Percentiles rank a stretch among this genome's conserved stretches.
Evolutionary conservation across 2,329 filamentous ascomycete species (phyloP).

Genomic region (Graphilbum ipis-grandicollis): DNA sequence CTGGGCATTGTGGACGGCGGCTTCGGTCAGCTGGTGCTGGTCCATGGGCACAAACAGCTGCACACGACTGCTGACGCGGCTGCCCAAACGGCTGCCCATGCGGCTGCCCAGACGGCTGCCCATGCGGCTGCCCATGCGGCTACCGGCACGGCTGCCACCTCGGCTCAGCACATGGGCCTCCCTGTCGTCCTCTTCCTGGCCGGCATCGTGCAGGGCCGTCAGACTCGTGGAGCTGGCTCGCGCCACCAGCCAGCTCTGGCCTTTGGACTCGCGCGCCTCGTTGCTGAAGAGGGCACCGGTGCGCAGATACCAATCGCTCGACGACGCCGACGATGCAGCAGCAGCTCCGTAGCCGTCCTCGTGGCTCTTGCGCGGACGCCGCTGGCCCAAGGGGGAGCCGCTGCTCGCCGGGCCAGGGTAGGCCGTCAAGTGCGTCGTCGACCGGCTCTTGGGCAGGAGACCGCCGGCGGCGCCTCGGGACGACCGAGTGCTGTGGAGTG

Average conservation of each 20-base stretch:
- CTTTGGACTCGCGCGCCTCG: constrained; percentile 48
- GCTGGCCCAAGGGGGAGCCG: constrained; percentile 1
- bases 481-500: neutral
- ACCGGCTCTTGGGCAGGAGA: constrained; percentile 43
- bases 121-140: constrained; percentile 29
- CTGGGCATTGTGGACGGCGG: constrained; percentile 12
- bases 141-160: constrained; percentile 23
- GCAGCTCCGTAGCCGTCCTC: constrained; percentile 15
- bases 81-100: constrained; percentile 23
- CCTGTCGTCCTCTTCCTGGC: constrained; percentile 21
- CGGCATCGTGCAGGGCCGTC: constrained; percentile 29
- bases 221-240: constrained; percentile 48
- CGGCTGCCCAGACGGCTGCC: constrained; percentile 29
- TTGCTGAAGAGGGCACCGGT: constrained; percentile 44
- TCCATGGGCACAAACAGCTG: constrained; percentile 28
- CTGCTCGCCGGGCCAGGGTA: constrained; percentile 7
- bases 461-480: neutral
- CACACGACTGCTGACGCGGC: constrained; percentile 23
- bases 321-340: constrained; percentile 13
- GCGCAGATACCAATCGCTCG: constrained; percentile 49
- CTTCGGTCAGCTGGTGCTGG: neutral
- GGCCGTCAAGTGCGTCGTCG: constrained; percentile 34
- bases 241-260: constrained; percentile 51
- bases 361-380: constrained; percentile 11
- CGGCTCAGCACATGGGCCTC: constrained; percentile 18